Evolutionary conservation across 2,329 filamentous ascomycete genomes (phyloP).

Genomic region (Aspergillus pseudoglaucus): DNA sequence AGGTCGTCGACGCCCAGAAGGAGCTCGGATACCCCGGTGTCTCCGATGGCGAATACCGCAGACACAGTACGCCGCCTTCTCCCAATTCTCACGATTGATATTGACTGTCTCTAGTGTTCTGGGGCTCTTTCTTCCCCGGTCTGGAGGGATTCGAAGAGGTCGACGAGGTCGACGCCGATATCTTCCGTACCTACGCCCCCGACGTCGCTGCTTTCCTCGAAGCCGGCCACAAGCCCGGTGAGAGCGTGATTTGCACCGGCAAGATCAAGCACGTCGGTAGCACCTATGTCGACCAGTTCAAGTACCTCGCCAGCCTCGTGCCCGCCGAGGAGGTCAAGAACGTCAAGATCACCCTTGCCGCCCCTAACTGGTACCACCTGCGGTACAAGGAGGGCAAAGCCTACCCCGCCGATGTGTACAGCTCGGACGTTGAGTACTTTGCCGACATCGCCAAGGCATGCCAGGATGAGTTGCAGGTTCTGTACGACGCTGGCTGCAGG

Average conservation of each 20-base stretch:
- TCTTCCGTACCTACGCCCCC: slow-evolving; percentile 54
- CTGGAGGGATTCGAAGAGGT: slow-evolving; percentile 52
- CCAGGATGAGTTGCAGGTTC: slow-evolving; percentile 54
- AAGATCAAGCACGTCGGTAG: slow-evolving; percentile 55
- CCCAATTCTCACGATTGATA: background rate
- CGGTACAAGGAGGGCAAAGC: slow-evolving; percentile 51
- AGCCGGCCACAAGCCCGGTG: slow-evolving; percentile 49
- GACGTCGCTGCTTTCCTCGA: slow-evolving; percentile 59
- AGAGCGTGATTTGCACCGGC: slow-evolving; percentile 51
- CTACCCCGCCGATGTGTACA: slow-evolving; percentile 52
- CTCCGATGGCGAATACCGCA: slow-evolving; percentile 62
- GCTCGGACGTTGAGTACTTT: slow-evolving; percentile 57
- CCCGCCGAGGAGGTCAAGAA: slow-evolving; percentile 57
- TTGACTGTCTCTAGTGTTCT: slow-evolving; percentile 41
- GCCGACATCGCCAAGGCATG: slow-evolving; percentile 60
- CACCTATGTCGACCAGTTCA: slow-evolving; percentile 53
- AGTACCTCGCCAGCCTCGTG: slow-evolving; percentile 53
- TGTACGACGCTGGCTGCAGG: slow-evolving; percentile 57
- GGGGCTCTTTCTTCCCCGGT: slow-evolving; percentile 51
- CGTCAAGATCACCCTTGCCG: slow-evolving; percentile 62
- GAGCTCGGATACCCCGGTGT: slow-evolving; percentile 57
- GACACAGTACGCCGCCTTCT: slow-evolving; percentile 31
- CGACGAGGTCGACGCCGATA: slow-evolving; percentile 40
- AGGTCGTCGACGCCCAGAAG: slow-evolving; percentile 60
- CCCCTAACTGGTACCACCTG: slow-evolving; percentile 65